Conservation (phyloP, 2,329 filamentous ascomycete species). For the Erysiphe pulchra region DNA sequence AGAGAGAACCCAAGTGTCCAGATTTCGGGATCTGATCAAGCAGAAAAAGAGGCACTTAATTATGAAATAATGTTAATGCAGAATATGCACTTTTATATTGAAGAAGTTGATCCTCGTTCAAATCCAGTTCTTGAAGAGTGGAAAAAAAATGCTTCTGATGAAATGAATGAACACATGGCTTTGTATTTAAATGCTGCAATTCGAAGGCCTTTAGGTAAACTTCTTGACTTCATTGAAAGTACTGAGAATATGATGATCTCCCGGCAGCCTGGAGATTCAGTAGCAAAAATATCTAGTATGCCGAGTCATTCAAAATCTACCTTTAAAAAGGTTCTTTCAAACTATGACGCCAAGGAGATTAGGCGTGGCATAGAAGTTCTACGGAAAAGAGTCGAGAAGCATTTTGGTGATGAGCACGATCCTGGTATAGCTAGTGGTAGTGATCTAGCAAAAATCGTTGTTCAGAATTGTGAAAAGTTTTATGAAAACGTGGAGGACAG, state of each 20-base stretch:
- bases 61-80: conserved; percentile 94
- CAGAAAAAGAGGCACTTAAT: conserved; percentile 92
- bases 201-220: conserved; percentile 64
- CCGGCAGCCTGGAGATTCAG: conserved; percentile 30
- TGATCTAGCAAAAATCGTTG: conserved; percentile 29
- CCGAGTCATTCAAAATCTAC: conserved; percentile 59
- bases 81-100: conserved; percentile 95
- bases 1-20: conserved; percentile 31
- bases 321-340: conserved; percentile 65
- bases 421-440: conserved; percentile 19
- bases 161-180: conserved; percentile 67
- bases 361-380: conserved; percentile 74
- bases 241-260: conserved; percentile 44
- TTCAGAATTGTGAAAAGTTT: conserved; percentile 34
- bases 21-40: conserved; percentile 30
- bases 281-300: conserved; percentile 44
- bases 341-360: conserved; percentile 63
- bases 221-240: conserved; percentile 77
- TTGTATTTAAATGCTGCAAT: conserved; percentile 76
- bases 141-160: conserved; percentile 50
- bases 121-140: conserved; percentile 61
- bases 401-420: conserved; percentile 78
- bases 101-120: conserved; percentile 56
- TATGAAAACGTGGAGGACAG: conserved; percentile 35
- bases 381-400: conserved; percentile 83